Conservation (phyloP, 2,329 filamentous ascomycete genomes). For the Neoarthrinium moseri region DNA sequence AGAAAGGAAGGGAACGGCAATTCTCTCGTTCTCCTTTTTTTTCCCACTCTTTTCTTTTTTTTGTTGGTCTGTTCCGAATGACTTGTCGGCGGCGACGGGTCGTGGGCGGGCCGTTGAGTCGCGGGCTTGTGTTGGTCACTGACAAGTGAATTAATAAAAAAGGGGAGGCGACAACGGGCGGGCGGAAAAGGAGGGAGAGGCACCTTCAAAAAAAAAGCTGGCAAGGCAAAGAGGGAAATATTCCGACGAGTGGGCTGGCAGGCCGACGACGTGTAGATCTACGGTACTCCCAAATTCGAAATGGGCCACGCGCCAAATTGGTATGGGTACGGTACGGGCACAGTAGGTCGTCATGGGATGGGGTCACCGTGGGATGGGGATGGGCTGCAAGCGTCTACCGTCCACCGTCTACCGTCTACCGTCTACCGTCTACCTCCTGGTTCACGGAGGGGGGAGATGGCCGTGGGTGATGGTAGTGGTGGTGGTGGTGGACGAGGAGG, state of each 20-base stretch:
- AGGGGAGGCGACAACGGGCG: slow-evolving; percentile 1
- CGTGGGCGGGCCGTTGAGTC: slow-evolving; percentile 9
- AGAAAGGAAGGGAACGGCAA: slow-evolving; percentile 2
- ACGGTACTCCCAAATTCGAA: no score
- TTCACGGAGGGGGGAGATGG: no score
- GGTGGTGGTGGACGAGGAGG: no score
- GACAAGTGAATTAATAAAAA: slow-evolving; percentile 2
- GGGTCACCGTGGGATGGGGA: no score
- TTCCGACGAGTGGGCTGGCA: not conserved
- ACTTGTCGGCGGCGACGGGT: not conserved
- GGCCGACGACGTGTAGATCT: no score
- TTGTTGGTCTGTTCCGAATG: not conserved
- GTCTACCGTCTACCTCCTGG: no score
- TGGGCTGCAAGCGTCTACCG: no score
- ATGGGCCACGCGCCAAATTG: not conserved
- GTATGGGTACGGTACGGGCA: not conserved
- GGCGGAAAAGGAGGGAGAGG: slow-evolving; percentile 2
- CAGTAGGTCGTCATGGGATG: not conserved
- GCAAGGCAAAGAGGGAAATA: slow-evolving; percentile 4
- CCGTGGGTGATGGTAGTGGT: no score
- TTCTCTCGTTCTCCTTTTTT: not conserved
- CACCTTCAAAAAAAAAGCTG: not conserved
- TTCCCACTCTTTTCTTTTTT: not conserved
- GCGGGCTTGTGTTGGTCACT: not conserved
- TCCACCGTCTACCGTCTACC: no score